phyloP scores from a whole-genome alignment of 2,329 filamentous ascomycete genomes.

The Cytospora piceicola region DNA sequence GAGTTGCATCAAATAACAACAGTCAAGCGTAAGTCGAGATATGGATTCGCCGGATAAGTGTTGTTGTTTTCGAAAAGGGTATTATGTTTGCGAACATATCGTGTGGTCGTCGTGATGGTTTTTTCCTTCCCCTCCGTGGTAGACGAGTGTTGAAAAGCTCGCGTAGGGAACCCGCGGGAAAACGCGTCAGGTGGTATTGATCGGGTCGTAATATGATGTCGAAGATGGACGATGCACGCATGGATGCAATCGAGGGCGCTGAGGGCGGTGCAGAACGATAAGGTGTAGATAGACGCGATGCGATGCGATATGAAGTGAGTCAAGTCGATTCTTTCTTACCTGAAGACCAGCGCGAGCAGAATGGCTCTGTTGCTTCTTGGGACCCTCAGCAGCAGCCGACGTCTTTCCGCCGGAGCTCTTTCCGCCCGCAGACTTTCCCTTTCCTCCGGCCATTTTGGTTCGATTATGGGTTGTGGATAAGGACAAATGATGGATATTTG shows the following conservation, averaged over 20 bases:
- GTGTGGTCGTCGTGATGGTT: not conserved
- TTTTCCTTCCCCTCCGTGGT: not conserved
- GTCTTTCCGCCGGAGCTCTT: slow-evolving; percentile 85
- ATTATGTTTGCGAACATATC: not conserved
- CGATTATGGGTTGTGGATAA: not conserved
- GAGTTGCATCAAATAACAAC: slow-evolving; percentile 2
- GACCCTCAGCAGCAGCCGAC: slow-evolving; percentile 60
- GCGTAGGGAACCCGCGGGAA: not conserved
- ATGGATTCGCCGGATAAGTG: not conserved
- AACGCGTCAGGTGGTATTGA: slow-evolving; percentile 28
- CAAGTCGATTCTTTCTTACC: slow-evolving; percentile 68
- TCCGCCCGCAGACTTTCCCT: slow-evolving; percentile 89
- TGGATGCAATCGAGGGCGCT: slow-evolving; percentile 24
- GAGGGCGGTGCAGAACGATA: slow-evolving; percentile 3
- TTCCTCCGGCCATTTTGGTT: slow-evolving; percentile 74
- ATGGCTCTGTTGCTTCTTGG: slow-evolving; percentile 93
- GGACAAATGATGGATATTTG: not conserved
- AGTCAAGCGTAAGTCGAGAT: slow-evolving; percentile 3
- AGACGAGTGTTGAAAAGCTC: slow-evolving; percentile 13
- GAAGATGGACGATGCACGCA: slow-evolving; percentile 25
- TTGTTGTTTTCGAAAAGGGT: not conserved
- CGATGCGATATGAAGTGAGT: slow-evolving; percentile 5
- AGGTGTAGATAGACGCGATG: not conserved
- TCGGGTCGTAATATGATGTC: slow-evolving; percentile 16
- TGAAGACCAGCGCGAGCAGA: slow-evolving; percentile 93